Evolutionary conservation across 805 yeast genomes (phyloP).

Genomic region (Clavispora asparagi): DNA sequence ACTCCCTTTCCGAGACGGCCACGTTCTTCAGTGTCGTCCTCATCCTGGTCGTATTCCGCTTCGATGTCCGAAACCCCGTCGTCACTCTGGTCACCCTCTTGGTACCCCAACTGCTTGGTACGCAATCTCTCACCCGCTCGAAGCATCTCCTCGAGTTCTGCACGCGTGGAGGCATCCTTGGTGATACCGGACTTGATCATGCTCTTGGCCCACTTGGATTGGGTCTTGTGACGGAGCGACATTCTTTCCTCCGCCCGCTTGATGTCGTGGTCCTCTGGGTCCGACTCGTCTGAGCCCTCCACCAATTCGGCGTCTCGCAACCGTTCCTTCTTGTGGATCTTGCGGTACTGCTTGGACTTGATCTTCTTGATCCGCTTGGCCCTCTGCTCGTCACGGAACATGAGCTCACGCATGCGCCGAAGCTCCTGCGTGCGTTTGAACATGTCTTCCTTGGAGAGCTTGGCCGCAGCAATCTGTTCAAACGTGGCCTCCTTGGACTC

Average conservation of each 20-base stretch:
- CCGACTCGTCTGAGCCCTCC: slow-evolving; percentile 50
- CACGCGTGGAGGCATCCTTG: slow-evolving; percentile 78
- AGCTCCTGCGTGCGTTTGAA: slow-evolving; percentile 72
- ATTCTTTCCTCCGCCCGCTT: slow-evolving; percentile 88
- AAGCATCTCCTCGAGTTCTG: slow-evolving; percentile 91
- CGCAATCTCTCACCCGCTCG: slow-evolving; percentile 78
- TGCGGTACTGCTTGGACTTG: slow-evolving; percentile 84
- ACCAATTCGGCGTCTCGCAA: slow-evolving; percentile 64
- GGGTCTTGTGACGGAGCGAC: slow-evolving; percentile 84
- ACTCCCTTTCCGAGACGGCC: slow-evolving; percentile 76
- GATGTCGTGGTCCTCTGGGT: slow-evolving; percentile 59
- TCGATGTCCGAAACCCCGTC: slow-evolving; percentile 46
- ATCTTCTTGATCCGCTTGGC: slow-evolving; percentile 91
- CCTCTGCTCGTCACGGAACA: slow-evolving; percentile 91
- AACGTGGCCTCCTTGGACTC: slow-evolving; percentile 76
- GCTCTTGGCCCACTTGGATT: slow-evolving; percentile 84
- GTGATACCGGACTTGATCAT: slow-evolving; percentile 87
- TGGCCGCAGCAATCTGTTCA: slow-evolving; percentile 81
- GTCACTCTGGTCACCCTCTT: slow-evolving; percentile 52
- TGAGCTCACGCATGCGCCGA: slow-evolving; percentile 87
- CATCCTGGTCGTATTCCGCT: slow-evolving; percentile 29
- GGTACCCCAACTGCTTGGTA: slow-evolving; percentile 63
- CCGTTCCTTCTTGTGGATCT: slow-evolving; percentile 80
- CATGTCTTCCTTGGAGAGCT: slow-evolving; percentile 75
- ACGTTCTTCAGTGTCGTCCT: slow-evolving; percentile 32